These are phyloP conservation scores for Licmophora abbreviata DNA, from an alignment of 108 stramenopile genomes.

Conservation along the genomic window DNA sequence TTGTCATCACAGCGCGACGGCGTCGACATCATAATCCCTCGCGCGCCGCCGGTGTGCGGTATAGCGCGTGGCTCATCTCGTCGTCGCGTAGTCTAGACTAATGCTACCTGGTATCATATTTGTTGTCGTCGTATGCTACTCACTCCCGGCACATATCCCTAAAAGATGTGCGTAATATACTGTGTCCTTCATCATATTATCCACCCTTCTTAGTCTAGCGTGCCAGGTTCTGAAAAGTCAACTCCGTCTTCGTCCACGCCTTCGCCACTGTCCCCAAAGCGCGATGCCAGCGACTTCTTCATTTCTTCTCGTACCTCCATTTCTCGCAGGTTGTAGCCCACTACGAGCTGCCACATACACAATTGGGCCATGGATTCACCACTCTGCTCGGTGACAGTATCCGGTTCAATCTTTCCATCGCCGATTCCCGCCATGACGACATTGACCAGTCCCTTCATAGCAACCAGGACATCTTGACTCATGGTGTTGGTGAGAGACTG, in stretches of 20 bases:
- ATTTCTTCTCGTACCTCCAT: constrained; percentile 87
- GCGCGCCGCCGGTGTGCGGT: too few species aligned
- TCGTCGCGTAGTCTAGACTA: too few species aligned
- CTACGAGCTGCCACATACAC: constrained; percentile 98
- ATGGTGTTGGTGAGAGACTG: constrained; percentile 71
- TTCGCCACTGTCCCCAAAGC: background rate
- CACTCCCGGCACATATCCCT: too few species aligned
- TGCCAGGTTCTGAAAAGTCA: constrained; percentile 19
- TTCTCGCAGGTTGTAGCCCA: constrained; percentile 90
- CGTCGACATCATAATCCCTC: too few species aligned
- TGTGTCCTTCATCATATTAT: background rate
- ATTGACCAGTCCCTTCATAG: constrained; percentile 91
- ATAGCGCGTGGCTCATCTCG: too few species aligned
- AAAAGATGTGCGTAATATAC: too few species aligned
- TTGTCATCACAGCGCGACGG: too few species aligned
- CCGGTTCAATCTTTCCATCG: constrained; percentile 52
- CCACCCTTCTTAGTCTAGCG: constrained; percentile 11
- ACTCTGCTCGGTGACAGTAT: constrained; percentile 87
- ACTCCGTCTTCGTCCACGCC: constrained; percentile 5
- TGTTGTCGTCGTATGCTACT: too few species aligned
- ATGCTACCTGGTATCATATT: too few species aligned
- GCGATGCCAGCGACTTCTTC: constrained; percentile 29
- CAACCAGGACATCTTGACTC: constrained; percentile 86
- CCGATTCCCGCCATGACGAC: constrained; percentile 70
- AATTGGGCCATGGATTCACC: constrained; percentile 90